A percentile compares a stretch with the other conserved stretches of the same genome.
Evolutionary conservation across 345 rosid genomes (phyloP).

Genomic region (Arabidopsis arenosa): DNA sequence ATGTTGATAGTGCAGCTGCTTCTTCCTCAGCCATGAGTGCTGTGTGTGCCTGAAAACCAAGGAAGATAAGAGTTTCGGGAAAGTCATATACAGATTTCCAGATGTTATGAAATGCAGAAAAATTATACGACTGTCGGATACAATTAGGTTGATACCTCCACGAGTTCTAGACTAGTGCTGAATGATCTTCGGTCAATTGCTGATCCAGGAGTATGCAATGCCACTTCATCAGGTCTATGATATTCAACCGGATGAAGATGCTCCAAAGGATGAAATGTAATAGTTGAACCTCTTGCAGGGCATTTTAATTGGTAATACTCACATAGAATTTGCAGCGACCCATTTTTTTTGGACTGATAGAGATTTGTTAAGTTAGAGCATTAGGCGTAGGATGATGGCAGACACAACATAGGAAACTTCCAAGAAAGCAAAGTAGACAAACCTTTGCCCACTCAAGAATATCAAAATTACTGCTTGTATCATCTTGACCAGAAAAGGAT

Average conservation of each 20-base stretch:
- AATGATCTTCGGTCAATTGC: slow-evolving; percentile 72
- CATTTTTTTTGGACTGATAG: slow-evolving; percentile 75
- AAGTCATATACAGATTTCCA: slow-evolving; percentile 2
- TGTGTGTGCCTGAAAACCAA: slow-evolving; percentile 64
- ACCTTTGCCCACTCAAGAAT: slow-evolving; percentile 98
- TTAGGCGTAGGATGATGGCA: slow-evolving; percentile 10
- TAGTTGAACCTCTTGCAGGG: slow-evolving; percentile 74
- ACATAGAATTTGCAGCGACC: slow-evolving; percentile 80
- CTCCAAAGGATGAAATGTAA: slow-evolving; percentile 86
- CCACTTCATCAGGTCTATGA: slow-evolving; percentile 68
- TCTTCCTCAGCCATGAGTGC: slow-evolving; percentile 90
- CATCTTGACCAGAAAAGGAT: slow-evolving; percentile 88
- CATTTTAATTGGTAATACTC: slow-evolving; percentile 69
- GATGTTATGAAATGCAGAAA: slow-evolving; percentile 18
- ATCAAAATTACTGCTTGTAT: slow-evolving; percentile 63
- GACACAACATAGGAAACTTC: slow-evolving; percentile 24
- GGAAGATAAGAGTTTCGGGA: slow-evolving; percentile 15
- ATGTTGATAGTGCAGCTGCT: slow-evolving; percentile 79
- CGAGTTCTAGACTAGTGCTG: slow-evolving; percentile 69
- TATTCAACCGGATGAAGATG: slow-evolving; percentile 87
- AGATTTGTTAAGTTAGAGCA: slow-evolving; percentile 9
- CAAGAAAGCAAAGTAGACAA: slow-evolving; percentile 33
- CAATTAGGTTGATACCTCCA: slow-evolving; percentile 62
- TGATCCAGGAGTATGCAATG: slow-evolving; percentile 66
- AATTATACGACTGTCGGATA: slow-evolving; percentile 11